phyloP scores from a whole-genome alignment of 2,329 filamentous ascomycete species.

The Elsinoe australis region DNA sequence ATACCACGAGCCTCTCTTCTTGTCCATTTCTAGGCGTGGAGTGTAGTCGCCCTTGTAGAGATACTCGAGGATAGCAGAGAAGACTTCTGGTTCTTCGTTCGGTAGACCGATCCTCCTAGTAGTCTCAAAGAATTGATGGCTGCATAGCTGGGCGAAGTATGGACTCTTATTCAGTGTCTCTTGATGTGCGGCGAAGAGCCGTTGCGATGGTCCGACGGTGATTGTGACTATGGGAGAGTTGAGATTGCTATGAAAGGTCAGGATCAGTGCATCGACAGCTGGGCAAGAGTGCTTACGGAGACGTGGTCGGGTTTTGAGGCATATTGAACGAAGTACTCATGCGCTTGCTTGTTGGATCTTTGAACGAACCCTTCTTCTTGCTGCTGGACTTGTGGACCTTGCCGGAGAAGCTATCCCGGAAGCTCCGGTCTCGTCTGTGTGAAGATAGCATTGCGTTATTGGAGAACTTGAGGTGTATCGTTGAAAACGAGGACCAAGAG shows the following conservation, averaged over 20 bases:
- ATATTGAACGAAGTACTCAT: conserved; percentile 20
- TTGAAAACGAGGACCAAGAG: not conserved
- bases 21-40: conserved; percentile 73
- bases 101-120: conserved; percentile 69
- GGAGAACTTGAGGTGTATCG: too few species aligned
- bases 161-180: conserved; percentile 71
- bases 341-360: conserved; percentile 26
- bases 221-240: conserved; percentile 76
- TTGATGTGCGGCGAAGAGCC: conserved; percentile 87
- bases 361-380: conserved; percentile 31
- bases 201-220: conserved; percentile 59
- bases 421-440: conserved; percentile 20
- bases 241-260: conserved; percentile 28
- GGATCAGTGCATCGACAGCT: not conserved
- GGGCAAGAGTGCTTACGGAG: conserved; percentile 25
- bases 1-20: conserved; percentile 71
- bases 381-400: conserved; percentile 27
- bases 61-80: conserved; percentile 83
- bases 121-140: conserved; percentile 55
- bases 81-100: conserved; percentile 81
- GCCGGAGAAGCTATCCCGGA: conserved; percentile 31
- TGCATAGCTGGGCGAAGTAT: conserved; percentile 63
- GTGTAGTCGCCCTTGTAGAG: conserved; percentile 94
- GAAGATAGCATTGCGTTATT: conserved; percentile 3
- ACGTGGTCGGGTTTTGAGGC: conserved; percentile 26